Base-by-base conservation (phyloP, 257 asterid species). In the Fraxinus americana region DNA sequence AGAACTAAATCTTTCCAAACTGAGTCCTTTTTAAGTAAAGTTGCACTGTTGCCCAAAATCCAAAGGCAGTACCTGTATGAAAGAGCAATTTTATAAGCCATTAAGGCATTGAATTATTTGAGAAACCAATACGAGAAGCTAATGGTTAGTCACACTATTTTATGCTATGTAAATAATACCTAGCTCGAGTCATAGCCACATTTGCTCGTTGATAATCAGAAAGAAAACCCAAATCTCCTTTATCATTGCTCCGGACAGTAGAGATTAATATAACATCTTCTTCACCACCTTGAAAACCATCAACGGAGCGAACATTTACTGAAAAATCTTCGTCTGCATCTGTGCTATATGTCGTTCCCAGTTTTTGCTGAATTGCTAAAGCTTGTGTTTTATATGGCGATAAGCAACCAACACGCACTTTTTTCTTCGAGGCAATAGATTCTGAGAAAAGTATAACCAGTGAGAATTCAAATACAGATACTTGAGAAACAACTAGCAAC, bases 211-310 rank as follows among this genome's bases (percentile, higher is more conserved):
- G 92, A 71, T 71, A 74, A 75, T 88, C 85, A 34, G 88, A 86
- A 32, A 93, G 94, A 75, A 91, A 91, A 27, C 97, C 97, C 32
- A 93, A 74, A 35, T 90, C 84, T 30, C 97, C 97, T 39, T 70
- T 84, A 12, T 80, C 86, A 68, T 93, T 93, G 81, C 90, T 81
- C 6, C 96, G 84, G 35, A 90, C 98, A 0, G 96, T 92, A 9
- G 97, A 93, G 75, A 91, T 80, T 21, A 93, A 85, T 7, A 93
- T 91, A 7, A 91, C 65, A 54, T 93, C 98, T 83, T 93, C 91
- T 83, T 93, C 97, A 6, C 98, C 94, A 34, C 97, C 98, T 88
- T 93, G 97, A 74, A 91, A 93, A 16, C 96, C 98, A 79, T 91
- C 98, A 43, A 91, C 91, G 5, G 97, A 85, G 0, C 90, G 86